These are phyloP conservation scores for Trametes hirsuta DNA, from an alignment of 1,284 basidiomycete species.

Conservation along the genomic window DNA sequence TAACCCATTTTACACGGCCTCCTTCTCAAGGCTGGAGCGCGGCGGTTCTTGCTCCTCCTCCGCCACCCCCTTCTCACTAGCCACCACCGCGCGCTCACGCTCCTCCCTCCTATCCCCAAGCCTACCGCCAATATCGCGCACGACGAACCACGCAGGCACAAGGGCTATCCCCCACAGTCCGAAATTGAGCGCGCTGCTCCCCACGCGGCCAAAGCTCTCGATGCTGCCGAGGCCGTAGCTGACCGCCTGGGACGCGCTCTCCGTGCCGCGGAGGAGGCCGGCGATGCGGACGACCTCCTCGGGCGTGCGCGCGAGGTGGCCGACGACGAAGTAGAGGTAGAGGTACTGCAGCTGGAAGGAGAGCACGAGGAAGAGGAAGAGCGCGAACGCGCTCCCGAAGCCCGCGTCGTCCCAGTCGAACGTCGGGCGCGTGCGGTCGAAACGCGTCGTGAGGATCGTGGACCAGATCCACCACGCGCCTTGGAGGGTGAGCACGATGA, in stretches of 20 bases:
- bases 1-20: not conserved
- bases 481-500: constrained; percentile 11
- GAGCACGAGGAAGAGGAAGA: constrained; percentile 17
- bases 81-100: constrained; percentile 5
- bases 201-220: constrained; percentile 7
- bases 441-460: constrained; percentile 14
- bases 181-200: constrained; percentile 15
- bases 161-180: constrained; percentile 12
- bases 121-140: constrained; percentile 6
- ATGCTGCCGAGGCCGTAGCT: constrained; percentile 14
- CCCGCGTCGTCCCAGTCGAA: constrained; percentile 14
- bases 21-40: constrained; percentile 6
- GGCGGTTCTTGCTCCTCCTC: not conserved
- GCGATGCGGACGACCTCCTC: constrained; percentile 15
- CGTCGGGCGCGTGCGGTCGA: constrained; percentile 10
- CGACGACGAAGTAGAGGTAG: constrained; percentile 17
- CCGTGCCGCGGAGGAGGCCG: constrained; percentile 10
- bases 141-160: constrained; percentile 10
- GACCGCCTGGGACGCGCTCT: constrained; percentile 16
- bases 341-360: constrained; percentile 15
- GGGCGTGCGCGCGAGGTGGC: constrained; percentile 12
- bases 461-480: constrained; percentile 16
- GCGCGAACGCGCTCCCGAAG: constrained; percentile 10
- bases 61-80: not conserved
- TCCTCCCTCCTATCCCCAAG: constrained; percentile 7